Evolutionary conservation across 2,329 filamentous ascomycete genomes (phyloP), one percentile per base, ranked within the genome.

Genomic region (Hypoxylon sp.): DNA sequence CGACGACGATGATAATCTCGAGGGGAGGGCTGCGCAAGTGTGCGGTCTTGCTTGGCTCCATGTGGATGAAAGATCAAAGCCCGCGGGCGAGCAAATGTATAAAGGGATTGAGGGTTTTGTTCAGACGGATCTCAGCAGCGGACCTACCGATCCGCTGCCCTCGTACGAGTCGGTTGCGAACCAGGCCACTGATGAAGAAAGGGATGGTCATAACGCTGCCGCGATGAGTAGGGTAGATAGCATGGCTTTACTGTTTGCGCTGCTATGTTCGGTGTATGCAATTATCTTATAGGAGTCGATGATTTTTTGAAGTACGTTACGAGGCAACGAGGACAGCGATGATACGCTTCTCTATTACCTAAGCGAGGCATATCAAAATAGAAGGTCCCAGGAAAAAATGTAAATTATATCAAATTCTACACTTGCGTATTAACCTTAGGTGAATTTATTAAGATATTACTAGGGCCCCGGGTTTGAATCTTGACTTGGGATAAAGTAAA

Each of bases 1-100:
- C 21, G 57, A 65, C 14, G 51, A 65, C 14, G 63, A 65, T 14
- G 41, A 55, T 28, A 34, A 46, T 2, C 50, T 49, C 17, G 63
- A 60, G 46, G 57, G 36, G 7, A 65, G 51, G 25, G n/a, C 57
- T 17, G 38, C 56, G 14, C 63, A 49, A 3, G 63, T 30, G 14
- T 65, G 63, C 11, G 63, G 56, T 10, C 43, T 56, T 10, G 30
- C 9, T 3, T 65, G 57, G 57, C 10, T 60, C 1, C 30, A 32
- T 1, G 28, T 28, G 1, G 6, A 14, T 2, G 41, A 56, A 14
- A 17, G 25, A 3, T 13, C 7, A 2, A 41, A 55, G 36, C 11
- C 11, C 4, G 25, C 23, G 13, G 63, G 57, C 6, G 14, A n/a
- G 28, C 63, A 65, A 17, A 19, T 2, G 28, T 65, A 65, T 30